Percentiles rank a stretch among this genome's conserved stretches.
phyloP scores from a whole-genome alignment of 345 rosid species.

The Euphorbia peplus region DNA sequence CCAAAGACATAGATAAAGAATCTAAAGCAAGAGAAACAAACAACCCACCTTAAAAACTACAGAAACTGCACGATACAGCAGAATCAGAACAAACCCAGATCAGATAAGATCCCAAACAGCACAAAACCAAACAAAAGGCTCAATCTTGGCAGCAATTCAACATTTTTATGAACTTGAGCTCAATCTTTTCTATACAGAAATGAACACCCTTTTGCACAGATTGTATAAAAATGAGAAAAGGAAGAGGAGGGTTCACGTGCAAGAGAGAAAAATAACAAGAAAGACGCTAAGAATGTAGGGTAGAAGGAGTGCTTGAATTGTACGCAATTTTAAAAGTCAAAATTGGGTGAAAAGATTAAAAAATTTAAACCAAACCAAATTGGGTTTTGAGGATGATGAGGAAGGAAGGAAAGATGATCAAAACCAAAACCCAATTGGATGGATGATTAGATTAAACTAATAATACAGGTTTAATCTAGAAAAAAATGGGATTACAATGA shows the following conservation, averaged over 20 bases:
- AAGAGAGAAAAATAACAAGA: constrained; percentile 2
- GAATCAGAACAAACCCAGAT: constrained; percentile 44
- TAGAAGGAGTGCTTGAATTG: constrained; percentile 28
- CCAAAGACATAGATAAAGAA: constrained; percentile 24
- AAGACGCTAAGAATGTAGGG: constrained; percentile 25
- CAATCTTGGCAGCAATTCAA: background rate
- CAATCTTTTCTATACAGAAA: too few species aligned
- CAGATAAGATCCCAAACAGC: constrained; percentile 54
- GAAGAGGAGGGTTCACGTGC: constrained; percentile 18
- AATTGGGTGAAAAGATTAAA: background rate
- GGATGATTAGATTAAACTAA: background rate
- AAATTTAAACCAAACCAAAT: constrained; percentile 12
- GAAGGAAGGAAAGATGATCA: constrained; percentile 27
- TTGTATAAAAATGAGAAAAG: constrained; percentile 23
- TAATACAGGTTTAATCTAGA: background rate
- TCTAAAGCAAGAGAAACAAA: constrained; percentile 30
- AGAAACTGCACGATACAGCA: constrained; percentile 26
- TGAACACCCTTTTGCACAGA: constrained; percentile 18
- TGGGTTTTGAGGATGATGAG: constrained; percentile 23
- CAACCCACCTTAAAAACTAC: constrained; percentile 43
- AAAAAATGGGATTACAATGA: background rate
- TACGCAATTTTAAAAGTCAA: constrained; percentile 51
- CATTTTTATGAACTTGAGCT: too few species aligned
- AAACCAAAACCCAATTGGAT: constrained; percentile 28
- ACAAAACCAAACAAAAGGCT: constrained; percentile 19